phyloP scores from a whole-genome alignment of 2,329 filamentous ascomycete species.

The Camillea tinctor region DNA sequence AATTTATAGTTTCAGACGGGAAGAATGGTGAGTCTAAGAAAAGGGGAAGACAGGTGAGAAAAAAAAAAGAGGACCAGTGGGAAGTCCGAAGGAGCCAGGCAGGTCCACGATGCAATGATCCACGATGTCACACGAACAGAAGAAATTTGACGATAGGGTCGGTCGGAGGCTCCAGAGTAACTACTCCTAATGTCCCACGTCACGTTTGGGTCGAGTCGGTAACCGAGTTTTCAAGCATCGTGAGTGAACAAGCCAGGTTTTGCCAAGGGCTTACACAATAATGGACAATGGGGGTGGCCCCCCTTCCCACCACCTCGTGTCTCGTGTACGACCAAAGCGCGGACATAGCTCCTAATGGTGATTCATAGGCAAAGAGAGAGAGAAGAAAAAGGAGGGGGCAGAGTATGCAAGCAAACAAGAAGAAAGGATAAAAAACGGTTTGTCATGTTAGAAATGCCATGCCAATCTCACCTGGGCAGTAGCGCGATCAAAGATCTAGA shows the following conservation, averaged over 20 bases:
- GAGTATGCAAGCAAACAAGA: neutral
- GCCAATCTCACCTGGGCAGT: too few relatives aligned
- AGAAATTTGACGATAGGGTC: neutral
- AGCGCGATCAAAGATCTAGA: neutral
- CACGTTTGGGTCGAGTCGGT: neutral
- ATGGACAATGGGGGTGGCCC: neutral
- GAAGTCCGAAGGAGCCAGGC: neutral
- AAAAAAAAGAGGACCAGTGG: neutral
- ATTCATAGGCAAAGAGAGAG: neutral
- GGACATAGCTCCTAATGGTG: neutral
- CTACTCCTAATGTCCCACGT: neutral
- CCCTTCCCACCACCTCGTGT: neutral
- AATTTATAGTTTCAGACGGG: neutral
- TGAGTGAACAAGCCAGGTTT: neutral
- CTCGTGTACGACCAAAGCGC: neutral
- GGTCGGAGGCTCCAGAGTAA: neutral
- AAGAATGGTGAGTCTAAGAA: neutral
- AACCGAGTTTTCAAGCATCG: neutral
- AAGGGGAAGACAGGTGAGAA: neutral
- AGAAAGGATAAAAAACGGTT: neutral
- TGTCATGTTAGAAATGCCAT: neutral
- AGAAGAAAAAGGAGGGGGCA: neutral
- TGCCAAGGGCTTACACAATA: neutral
- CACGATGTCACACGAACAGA: conserved; percentile 1
- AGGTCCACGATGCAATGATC: neutral